Conservation (phyloP, 1,139 yeast genomes). For the Geotrichum candidum region DNA sequence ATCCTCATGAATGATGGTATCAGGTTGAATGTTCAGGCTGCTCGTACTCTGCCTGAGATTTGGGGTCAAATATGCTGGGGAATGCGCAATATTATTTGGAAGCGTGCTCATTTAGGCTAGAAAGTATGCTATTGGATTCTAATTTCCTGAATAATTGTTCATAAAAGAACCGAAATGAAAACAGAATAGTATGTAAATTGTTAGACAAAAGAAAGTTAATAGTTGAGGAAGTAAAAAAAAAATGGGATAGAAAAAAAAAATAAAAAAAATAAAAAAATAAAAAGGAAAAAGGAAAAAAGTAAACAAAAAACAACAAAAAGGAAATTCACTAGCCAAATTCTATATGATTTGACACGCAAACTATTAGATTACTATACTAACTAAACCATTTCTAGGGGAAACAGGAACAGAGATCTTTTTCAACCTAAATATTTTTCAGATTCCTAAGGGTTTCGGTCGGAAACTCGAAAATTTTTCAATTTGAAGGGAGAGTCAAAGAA, state of each 20-base stretch:
- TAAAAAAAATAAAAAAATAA: background rate
- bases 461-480: background rate
- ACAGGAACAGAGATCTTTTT: background rate
- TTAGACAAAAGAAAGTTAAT: background rate
- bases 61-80: constrained; percentile 11
- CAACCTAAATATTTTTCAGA: background rate
- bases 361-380: background rate
- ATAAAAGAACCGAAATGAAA: background rate
- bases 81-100: background rate
- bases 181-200: background rate
- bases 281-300: background rate
- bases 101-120: background rate
- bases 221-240: background rate
- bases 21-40: constrained; percentile 6
- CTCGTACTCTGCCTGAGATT: constrained; percentile 11
- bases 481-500: no score
- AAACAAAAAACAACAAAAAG: background rate
- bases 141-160: background rate
- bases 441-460: background rate
- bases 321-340: background rate
- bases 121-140: background rate
- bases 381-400: background rate
- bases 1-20: background rate
- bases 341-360: background rate
- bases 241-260: background rate